Evolutionary conservation across 352 stramenopile species (phyloP), one percentile per base, ranked within the genome.

Genomic region (Peronospora destructor): DNA sequence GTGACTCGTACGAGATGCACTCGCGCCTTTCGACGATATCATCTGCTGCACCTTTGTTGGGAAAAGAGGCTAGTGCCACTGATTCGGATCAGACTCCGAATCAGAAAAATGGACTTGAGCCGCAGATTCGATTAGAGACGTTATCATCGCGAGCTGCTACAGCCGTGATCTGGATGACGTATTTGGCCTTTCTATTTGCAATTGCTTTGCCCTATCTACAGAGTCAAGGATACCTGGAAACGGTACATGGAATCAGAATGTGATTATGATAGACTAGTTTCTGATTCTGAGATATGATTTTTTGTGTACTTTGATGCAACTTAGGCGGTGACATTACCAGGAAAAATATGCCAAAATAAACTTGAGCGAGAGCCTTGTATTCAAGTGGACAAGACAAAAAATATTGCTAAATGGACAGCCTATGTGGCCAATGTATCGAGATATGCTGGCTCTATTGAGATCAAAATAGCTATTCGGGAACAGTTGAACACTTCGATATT

Each of bases 1-100:
- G 71, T 16, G 82, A 93, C 60, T 73, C 66, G 16, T 91, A 79
- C 40, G 79, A 91, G 61, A 88, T 91, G 75, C 79, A 75, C 45
- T 65, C 63, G 51, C 76, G 79, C 5, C 71, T 91, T 44, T 35
- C 59, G 9, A 42, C 45, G 7, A 23, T 30, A n/a, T 71, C 58
- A 0, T 58, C 53, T 5, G 56, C 58, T 13, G 56, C 56, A 40
- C 58, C 71, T 53, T 28, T 69, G 45, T 49, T 59, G 53, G 47
- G 47, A 19, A 16, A 50, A 25, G 46, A 55, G 25, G 17, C 43
- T 45, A 12, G 8, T 55, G 28, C 34, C 42, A 46, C 34, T n/a
- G 56, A 53, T 19, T 53, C 36, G 11, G 5, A 47, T 6, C 53
- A 55, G 61, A 41, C 53, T 49, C 54, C 64, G 47, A 68, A 70